These are phyloP conservation scores for Cladosporium sp. DNA, from an alignment of 2,329 filamentous ascomycete species.

Conservation along the genomic window DNA sequence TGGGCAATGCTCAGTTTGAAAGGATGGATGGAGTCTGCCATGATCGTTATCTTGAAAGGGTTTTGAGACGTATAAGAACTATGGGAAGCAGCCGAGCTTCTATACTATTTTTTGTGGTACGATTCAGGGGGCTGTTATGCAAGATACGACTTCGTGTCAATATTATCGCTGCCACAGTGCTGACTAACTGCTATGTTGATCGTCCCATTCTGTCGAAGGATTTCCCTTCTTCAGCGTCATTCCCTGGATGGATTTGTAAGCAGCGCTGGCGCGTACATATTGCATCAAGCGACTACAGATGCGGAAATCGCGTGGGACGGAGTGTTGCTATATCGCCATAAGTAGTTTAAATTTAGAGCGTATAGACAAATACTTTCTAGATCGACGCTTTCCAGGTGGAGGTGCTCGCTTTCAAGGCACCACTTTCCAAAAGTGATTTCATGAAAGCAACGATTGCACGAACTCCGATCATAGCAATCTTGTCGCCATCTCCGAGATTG, in stretches of 20 bases:
- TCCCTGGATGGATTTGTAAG: background rate
- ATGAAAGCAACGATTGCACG: conserved; percentile 7
- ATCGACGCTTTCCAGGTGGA: background rate
- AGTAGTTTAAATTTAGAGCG: background rate
- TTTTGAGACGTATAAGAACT: background rate
- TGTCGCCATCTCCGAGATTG: conserved; percentile 6
- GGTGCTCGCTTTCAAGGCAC: background rate
- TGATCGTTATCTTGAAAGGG: background rate
- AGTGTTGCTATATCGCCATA: too few relatives aligned
- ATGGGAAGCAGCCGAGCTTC: background rate
- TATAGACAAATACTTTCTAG: background rate
- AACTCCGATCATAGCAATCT: conserved; percentile 11
- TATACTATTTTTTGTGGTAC: too few relatives aligned
- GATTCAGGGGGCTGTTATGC: background rate
- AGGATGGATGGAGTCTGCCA: background rate
- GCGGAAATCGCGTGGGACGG: background rate
- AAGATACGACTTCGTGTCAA: background rate
- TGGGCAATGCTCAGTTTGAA: conserved; percentile 19
- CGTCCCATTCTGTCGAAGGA: background rate
- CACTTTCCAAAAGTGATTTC: background rate
- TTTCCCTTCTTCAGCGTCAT: background rate
- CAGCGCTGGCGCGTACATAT: background rate
- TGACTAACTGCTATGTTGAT: background rate
- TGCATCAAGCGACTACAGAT: background rate
- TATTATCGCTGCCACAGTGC: background rate